phyloP scores from a whole-genome alignment of 805 yeast species.

The Metschnikowia arizonensis region DNA sequence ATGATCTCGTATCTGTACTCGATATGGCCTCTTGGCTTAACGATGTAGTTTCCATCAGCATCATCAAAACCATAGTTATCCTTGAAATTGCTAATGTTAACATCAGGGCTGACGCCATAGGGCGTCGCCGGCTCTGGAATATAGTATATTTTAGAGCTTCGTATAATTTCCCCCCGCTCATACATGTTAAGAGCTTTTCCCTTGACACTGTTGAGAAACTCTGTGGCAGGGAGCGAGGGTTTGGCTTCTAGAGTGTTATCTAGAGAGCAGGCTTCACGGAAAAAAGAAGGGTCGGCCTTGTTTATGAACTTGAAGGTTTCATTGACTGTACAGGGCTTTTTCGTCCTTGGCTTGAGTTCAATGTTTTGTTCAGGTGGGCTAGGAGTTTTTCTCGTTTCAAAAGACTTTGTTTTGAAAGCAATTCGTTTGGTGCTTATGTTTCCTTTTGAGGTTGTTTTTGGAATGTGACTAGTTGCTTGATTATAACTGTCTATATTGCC shows the following conservation, averaged over 20 bases:
- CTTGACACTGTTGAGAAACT: constrained; percentile 2
- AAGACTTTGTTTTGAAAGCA: not conserved
- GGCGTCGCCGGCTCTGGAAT: constrained; percentile 33
- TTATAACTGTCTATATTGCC: not conserved
- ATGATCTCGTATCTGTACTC: constrained; percentile 68
- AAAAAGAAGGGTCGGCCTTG: constrained; percentile 27
- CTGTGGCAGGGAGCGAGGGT: constrained; percentile 7
- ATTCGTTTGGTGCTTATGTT: not conserved
- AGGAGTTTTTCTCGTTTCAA: not conserved
- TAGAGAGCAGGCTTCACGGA: constrained; percentile 15
- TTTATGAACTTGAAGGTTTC: constrained; percentile 24
- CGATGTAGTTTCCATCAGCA: constrained; percentile 54
- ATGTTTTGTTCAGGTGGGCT: not conserved
- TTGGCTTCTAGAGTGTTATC: constrained; percentile 7
- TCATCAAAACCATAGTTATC: constrained; percentile 74
- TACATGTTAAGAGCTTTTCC: constrained; percentile 41
- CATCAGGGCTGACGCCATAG: constrained; percentile 14
- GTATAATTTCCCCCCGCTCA: constrained; percentile 58
- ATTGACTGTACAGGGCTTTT: constrained; percentile 13
- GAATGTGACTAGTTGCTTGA: not conserved
- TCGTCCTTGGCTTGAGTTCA: not conserved
- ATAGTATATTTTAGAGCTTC: constrained; percentile 48
- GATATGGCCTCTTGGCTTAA: constrained; percentile 62
- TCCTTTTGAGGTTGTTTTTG: not conserved
- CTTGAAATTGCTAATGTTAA: constrained; percentile 36